Percentiles rank a stretch among this genome's conserved stretches.
Evolutionary conservation across 306 rosid species (phyloP).

Genomic region (Quercus alba): DNA sequence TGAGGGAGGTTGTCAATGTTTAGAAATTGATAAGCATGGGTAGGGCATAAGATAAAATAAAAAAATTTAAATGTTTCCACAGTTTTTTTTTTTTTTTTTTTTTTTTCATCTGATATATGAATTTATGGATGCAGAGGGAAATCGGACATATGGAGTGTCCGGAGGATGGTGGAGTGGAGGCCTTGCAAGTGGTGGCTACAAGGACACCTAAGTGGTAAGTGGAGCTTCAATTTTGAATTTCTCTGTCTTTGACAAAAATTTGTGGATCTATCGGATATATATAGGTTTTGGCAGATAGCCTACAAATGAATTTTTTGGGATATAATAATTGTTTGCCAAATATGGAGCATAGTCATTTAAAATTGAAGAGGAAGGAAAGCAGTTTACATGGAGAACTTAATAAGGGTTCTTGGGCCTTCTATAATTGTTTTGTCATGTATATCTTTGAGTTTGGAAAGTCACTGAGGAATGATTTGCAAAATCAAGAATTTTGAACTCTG

Average conservation of each 20-base stretch:
- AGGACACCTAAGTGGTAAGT: constrained; percentile 57
- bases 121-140: constrained; percentile 42
- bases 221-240: constrained; percentile 2
- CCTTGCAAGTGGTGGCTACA: constrained; percentile 95
- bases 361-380: neutral
- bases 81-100: neutral
- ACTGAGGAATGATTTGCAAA: neutral
- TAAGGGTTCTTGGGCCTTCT: neutral
- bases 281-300: neutral
- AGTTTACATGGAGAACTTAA: neutral
- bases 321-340: constrained; percentile 4
- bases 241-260: neutral
- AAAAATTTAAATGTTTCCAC: neutral
- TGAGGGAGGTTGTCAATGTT: neutral
- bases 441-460: neutral
- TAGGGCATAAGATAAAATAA: no score
- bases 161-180: constrained; percentile 76
- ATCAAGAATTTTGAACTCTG: neutral
- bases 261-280: neutral
- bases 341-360: neutral
- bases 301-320: constrained; percentile 1
- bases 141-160: constrained; percentile 74
- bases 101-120: neutral
- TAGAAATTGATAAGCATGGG: neutral
- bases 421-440: neutral